Evolutionary conservation across 2,329 filamentous ascomycete genomes (phyloP).

Genomic region (Fusarium veterinarium): DNA sequence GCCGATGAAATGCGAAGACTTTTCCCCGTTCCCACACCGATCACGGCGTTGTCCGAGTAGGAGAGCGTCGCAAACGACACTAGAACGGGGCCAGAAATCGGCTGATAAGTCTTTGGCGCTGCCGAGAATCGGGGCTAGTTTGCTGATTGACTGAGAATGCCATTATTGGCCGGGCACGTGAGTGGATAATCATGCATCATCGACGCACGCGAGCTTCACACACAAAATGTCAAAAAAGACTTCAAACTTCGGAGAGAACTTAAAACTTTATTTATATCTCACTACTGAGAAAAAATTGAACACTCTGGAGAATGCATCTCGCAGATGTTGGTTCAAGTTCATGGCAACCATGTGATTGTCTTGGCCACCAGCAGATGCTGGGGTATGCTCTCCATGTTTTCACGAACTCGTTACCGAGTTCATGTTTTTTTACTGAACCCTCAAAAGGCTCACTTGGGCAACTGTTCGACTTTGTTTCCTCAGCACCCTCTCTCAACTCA

Average conservation of each 20-base stretch:
- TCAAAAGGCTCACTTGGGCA: slow-evolving; percentile 7
- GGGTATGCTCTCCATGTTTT: slow-evolving; percentile 20
- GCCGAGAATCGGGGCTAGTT: slow-evolving; percentile 39
- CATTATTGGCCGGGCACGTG: slow-evolving; percentile 19
- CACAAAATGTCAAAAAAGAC: slow-evolving; percentile 8
- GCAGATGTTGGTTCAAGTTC: slow-evolving; percentile 6
- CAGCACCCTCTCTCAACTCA: slow-evolving; percentile 33
- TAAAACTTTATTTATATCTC: slow-evolving; percentile 37
- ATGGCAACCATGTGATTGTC: neutral
- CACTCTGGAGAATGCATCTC: slow-evolving; percentile 6
- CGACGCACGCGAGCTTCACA: neutral
- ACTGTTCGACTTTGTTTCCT: slow-evolving; percentile 23
- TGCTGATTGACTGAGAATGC: slow-evolving; percentile 1
- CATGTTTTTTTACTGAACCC: slow-evolving; percentile 14
- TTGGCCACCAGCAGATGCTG: neutral
- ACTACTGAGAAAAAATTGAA: slow-evolving; percentile 21
- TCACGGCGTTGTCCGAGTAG: slow-evolving; percentile 39
- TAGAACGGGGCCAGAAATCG: slow-evolving; percentile 21
- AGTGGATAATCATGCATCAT: slow-evolving; percentile 7
- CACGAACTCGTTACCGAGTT: slow-evolving; percentile 6
- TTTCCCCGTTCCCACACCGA: slow-evolving; percentile 40
- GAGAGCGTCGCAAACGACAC: slow-evolving; percentile 2
- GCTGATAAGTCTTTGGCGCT: slow-evolving; percentile 12
- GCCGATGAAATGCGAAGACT: slow-evolving; percentile 34
- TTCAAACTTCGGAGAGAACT: slow-evolving; percentile 17